These are phyloP conservation scores for Plenodomus biglobosus DNA, from an alignment of 2,329 filamentous ascomycete genomes.

Conservation along the genomic window DNA sequence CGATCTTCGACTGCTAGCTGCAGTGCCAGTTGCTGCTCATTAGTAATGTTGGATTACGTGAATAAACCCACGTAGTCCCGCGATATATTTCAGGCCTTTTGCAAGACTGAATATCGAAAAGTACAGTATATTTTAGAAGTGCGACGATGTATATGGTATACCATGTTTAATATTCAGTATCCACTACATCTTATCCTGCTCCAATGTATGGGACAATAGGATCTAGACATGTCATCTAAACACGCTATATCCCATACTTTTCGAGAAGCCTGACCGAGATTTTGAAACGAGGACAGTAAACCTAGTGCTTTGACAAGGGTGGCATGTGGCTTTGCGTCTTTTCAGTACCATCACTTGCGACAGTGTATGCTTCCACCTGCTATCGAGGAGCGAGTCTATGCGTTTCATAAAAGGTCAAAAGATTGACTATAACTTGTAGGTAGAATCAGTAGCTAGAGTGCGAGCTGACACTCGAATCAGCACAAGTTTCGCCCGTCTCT, in stretches of 20 bases:
- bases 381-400: constrained; percentile 1
- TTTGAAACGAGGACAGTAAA: constrained; percentile 15
- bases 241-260: constrained; percentile 25
- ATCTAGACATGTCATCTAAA: not conserved
- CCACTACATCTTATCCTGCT: not conserved
- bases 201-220: not conserved
- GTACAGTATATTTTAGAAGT: no score
- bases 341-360: constrained; percentile 21
- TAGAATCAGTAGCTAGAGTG: constrained; percentile 14
- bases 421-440: constrained; percentile 14
- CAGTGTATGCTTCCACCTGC: constrained; percentile 18
- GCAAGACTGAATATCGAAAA: no score
- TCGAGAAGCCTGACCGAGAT: constrained; percentile 20
- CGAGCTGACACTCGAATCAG: constrained; percentile 12
- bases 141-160: no score
- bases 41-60: no score
- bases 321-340: constrained; percentile 16
- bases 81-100: no score
- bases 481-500: constrained; percentile 11
- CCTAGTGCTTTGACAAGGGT: constrained; percentile 18
- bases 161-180: not conserved
- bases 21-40: no score
- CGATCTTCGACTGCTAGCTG: no score
- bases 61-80: no score
- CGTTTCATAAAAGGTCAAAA: not conserved